Base-by-base conservation (phyloP, 768 basidiomycete genomes). In the Dendrothele bispora region DNA sequence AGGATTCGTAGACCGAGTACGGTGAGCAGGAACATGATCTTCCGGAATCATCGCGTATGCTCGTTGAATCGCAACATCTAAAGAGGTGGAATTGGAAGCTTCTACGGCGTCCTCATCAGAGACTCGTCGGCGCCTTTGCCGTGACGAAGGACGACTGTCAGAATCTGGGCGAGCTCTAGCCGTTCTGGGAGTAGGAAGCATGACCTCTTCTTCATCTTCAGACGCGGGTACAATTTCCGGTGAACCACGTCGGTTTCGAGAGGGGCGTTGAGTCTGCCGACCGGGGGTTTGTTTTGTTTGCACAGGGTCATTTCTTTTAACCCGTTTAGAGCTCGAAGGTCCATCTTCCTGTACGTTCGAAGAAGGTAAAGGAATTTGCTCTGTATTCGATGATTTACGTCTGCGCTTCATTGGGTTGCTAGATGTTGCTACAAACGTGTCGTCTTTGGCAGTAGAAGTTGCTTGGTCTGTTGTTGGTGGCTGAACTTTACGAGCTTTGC, bases 1-100 rank as follows among this genome's bases (percentile, higher is more conserved):
- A 14, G 85, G 81, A 21, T 83, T 80, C 15, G 71, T 69, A 12
- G 63, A 67, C 36, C 80, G 75, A 1, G 61, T 65, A 46, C 76
- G 76, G 59, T 83, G 83, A 3, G 59, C 56, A 21, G 74, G 69
- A 1, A 70, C 40, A 41, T 17, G 21, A 8, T 32, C 10, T 32
- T 10, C 30, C 11, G 30, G n/a, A 32, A 10, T 32, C 30, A 10
- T 17, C 30, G 30, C 11, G 10, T 32, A 10, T 32, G 11, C 17
- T 10, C 30, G n/a, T 32, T 32, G 30, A 32, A 22, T 14, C n/a
- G 39, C 39, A 5, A 11, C 10, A 14, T n/a, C 39, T 15, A 11
- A 14, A 15, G 8, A n/a, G 14, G 39, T 17, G 24, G 39, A 17
- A 10, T 32, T 17, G n/a, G 39, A 40, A 11, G 21, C 21, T 4